Evolutionary conservation across 768 basidiomycete species (phyloP), one percentile per base, ranked within the genome.

Genomic region (Trametopsis cervina): DNA sequence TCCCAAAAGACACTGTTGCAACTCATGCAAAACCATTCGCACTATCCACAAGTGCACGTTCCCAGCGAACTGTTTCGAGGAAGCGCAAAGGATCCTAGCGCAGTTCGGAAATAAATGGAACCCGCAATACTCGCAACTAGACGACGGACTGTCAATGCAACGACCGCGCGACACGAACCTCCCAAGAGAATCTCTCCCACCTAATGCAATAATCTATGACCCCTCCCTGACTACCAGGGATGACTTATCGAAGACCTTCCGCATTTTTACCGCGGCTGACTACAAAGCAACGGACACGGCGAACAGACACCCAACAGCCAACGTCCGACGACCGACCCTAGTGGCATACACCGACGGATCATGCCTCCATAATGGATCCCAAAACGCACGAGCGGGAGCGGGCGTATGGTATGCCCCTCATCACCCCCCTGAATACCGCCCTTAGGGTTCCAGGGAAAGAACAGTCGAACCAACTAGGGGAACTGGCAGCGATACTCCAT

Each of bases 311-410:
- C 15, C 29, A 33, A 7, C 15, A 33, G 29, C 7, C 29, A 15
- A 33, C n/a, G 29, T 33, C 9, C 9, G 15, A 33, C 29, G 29
- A 33, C 9, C 7, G 29, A 7, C 15, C 9, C 29, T 33, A 2
- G 41, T 26, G 0, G 53, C 52, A 6, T 66, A 63, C 22, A 68
- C 62, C 0, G 64, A 65, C 21, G 59, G 65, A 0, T 59, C 60
- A 0, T 62, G 63, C 49, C 2, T 46, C 0, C 48, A 58, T 0
- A 65, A 65, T n/a, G 55, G 62, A 0, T 53, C 48, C 7, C 18
- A 5, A 0, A 24, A 62, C 7, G 61, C 62, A 0, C 17, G 0
- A 11, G 57, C 58, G 0, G 64, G 65, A 0, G 45, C 52, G 0
- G 55, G 56, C 0, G 21, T 56, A 0, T 61, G 52, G 51, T 5